Base-by-base conservation (phyloP, 148 eudicot genomes). In the Rhododendron kiyosumense region DNA sequence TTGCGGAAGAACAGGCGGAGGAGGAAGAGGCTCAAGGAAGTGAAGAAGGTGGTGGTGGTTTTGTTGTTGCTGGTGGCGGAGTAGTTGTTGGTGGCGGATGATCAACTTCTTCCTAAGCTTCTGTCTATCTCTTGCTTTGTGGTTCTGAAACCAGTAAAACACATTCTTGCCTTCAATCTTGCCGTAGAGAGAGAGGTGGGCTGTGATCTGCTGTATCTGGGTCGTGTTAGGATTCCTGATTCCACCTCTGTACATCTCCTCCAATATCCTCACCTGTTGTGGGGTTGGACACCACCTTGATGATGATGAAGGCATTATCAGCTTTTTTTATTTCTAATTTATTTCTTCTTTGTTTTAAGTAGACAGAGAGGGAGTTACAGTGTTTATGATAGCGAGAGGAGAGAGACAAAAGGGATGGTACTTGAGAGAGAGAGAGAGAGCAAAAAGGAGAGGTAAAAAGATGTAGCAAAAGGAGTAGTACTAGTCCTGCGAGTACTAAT, bases 111-210 rank as follows among this genome's bases (percentile, higher is more conserved):
- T 90, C 78, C 94, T 79, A 22, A 93, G 90, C 90, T 93, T 96
- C 54, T 94, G 98, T 28, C 98, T 85, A 34, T 96, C 98, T 45
- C 98, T 88, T 22, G 98, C 98, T 80, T 96, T 96, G 87, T 96
- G 98, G 78, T 96, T 96, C 81, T 96, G 98, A 65, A 96, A 96
- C 98, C 98, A 96, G 85, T 94, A 96, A 41, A 96, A 96, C 32
- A 94, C 97, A 83, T 94, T 96, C 73, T 96, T 96, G 81, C 98
- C 96, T 86, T 96, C 92, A 28, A 96, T 93, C 86, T 90, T 93
- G 0, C 98, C 98, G 81, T 96, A 94, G 15, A 85, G 82, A 17
- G 96, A 91, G 36, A 96, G 93, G 38, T 93, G 96, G 82, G 96
- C 85, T 12, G 98, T 93, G 86, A 96, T 96, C 76, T 93, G 91